Evolutionary conservation across 257 asterid genomes (phyloP), one percentile per base, ranked within the genome.

Genomic region (Penstemon eatonii): DNA sequence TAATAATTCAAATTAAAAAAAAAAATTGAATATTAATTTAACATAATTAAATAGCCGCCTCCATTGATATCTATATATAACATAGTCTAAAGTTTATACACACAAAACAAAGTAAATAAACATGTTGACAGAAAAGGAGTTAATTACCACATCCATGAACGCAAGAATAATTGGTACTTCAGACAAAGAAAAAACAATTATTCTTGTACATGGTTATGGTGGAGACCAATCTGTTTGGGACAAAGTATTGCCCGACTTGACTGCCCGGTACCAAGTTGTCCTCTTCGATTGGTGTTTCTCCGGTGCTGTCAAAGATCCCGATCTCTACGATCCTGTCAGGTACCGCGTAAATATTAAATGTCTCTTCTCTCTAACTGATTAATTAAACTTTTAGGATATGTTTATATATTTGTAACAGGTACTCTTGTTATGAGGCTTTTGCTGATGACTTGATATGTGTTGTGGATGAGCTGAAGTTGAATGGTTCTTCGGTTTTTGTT

Each of bases 151-250:
- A 43, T 79, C 85, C 55, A 81, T 91, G 96, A 91, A 89, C 73
- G 98, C 86, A 8, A 74, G 53, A 68, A 33, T 78, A 0, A 12
- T 82, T 25, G 33, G 33, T 1, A 25, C 33, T 25, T 25, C 2
- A 0, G 95, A 92, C 5, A 74, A 78, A 65, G 83, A 84, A 59
- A 85, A 84, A 59, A 85, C 94, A 8, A 43, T 89, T 45, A 75
- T 91, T 66, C 82, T 89, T 0, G 94, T 84, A 3, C 98, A 91
- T 60, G 98, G 98, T 50, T 91, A 78, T 75, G 96, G 97, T 43
- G 91, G 84, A 38, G 97, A 91, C 76, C 91, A 89, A 61, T 85
- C 96, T 3, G 41, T 84, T 8, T 91, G 98, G 96, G 92, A 91
- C 67, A 84, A 84, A 61, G 63, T 91, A 1, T 18, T 80, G 65